phyloP scores from a whole-genome alignment of 2,329 filamentous ascomycete species.

The Trichophyton mentagrophytes region DNA sequence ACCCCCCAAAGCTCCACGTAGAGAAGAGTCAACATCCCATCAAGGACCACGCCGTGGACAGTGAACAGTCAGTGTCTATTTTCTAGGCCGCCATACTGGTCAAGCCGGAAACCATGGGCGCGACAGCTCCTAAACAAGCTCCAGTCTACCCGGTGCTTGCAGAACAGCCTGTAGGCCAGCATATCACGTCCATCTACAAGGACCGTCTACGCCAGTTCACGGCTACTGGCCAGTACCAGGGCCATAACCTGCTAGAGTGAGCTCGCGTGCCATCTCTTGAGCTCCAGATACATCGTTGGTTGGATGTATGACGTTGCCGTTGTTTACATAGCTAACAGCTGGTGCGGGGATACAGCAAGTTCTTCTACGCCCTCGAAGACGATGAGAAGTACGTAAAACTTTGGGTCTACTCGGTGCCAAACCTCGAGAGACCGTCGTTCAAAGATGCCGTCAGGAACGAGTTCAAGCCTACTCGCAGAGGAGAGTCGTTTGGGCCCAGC shows the following conservation, averaged over 20 bases:
- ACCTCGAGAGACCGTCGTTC: conserved; percentile 70
- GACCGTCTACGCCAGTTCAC: conserved; percentile 75
- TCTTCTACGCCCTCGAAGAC: conserved; percentile 54
- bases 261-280: conserved; percentile 19
- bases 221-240: conserved; percentile 61
- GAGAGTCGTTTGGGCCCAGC: conserved; percentile 75
- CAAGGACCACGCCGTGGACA: neutral
- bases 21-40: no score
- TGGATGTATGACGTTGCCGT: neutral
- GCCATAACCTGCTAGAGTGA: conserved; percentile 59
- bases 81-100: neutral
- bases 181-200: conserved; percentile 74
- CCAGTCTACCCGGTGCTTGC: conserved; percentile 40
- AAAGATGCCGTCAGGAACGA: conserved; percentile 65
- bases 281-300: neutral
- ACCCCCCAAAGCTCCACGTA: no score
- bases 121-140: conserved; percentile 25
- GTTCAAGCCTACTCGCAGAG: conserved; percentile 62
- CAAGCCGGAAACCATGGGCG: conserved; percentile 21
- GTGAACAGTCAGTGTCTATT: neutral
- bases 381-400: conserved; percentile 70
- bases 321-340: neutral
- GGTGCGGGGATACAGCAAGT: conserved; percentile 42
- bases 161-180: conserved; percentile 52
- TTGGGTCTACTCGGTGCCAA: conserved; percentile 71